These are phyloP conservation scores for Leccinellum luteum DNA, from an alignment of 768 basidiomycete species.

Conservation along the genomic window DNA sequence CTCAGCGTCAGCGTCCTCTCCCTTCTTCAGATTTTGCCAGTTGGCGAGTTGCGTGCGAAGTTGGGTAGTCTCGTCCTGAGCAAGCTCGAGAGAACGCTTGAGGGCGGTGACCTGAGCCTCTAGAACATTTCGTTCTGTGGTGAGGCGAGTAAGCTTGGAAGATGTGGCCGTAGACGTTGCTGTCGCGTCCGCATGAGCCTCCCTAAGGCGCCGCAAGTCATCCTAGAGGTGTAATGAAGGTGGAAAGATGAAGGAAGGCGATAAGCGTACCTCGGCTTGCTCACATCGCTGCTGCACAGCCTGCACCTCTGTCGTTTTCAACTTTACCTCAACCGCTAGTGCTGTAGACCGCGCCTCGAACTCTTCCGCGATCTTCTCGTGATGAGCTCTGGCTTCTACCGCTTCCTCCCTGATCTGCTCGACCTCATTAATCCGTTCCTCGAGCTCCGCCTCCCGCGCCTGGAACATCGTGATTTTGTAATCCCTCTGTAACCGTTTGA, in stretches of 20 bases:
- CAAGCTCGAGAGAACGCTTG: slow-evolving; percentile 54
- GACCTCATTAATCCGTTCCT: slow-evolving; percentile 49
- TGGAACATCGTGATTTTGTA: slow-evolving; percentile 68
- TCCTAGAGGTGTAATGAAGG: slow-evolving; percentile 27
- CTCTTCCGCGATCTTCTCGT: slow-evolving; percentile 29
- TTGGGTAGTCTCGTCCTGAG: slow-evolving; percentile 52
- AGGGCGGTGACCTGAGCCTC: slow-evolving; percentile 52
- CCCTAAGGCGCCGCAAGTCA: slow-evolving; percentile 43
- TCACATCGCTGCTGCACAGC: slow-evolving; percentile 43
- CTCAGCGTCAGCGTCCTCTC: slow-evolving; percentile 59
- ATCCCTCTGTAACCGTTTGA: slow-evolving; percentile 62
- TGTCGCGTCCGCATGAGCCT: slow-evolving; percentile 49
- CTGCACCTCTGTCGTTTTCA: slow-evolving; percentile 39
- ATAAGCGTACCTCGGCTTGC: slow-evolving; percentile 41
- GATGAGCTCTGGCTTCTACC: slow-evolving; percentile 12
- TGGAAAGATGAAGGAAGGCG: not conserved
- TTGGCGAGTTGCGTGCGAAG: slow-evolving; percentile 63
- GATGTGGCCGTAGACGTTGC: slow-evolving; percentile 44
- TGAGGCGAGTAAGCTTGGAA: slow-evolving; percentile 55
- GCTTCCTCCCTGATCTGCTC: slow-evolving; percentile 44
- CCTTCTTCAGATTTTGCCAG: slow-evolving; percentile 66
- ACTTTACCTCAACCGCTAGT: slow-evolving; percentile 38
- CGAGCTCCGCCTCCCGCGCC: slow-evolving; percentile 57
- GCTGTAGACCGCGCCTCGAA: slow-evolving; percentile 31
- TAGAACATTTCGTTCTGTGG: slow-evolving; percentile 57